phyloP scores from a whole-genome alignment of 2,329 filamentous ascomycete species.

The Amesomyces nigricolor region DNA sequence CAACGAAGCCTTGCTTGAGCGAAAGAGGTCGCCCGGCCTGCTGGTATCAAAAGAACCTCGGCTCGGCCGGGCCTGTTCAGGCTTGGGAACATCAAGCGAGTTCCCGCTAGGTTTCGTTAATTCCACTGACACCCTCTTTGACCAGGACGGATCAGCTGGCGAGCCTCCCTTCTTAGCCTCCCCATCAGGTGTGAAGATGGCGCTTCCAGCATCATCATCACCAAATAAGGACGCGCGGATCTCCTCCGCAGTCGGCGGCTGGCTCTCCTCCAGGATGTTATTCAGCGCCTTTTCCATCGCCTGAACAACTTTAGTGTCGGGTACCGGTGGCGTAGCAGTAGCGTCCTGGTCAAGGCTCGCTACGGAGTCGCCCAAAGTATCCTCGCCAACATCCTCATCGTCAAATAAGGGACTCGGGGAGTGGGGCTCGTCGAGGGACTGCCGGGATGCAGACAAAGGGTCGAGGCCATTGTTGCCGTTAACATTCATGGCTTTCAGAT shows the following conservation, averaged over 20 bases:
- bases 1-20: conserved; percentile 29
- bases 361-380: conserved; percentile 64
- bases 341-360: conserved; percentile 72
- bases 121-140: conserved; percentile 2
- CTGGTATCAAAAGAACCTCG: conserved; percentile 11
- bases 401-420: conserved; percentile 60
- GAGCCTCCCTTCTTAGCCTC: not conserved
- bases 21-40: conserved; percentile 53
- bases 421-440: conserved; percentile 63
- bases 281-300: conserved; percentile 90
- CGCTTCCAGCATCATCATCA: conserved; percentile 42
- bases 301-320: conserved; percentile 76
- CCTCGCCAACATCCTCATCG: conserved; percentile 70
- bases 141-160: not conserved
- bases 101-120: not conserved
- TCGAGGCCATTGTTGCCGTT: conserved; percentile 38
- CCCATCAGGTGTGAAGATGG: conserved; percentile 40
- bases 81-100: conserved; percentile 4
- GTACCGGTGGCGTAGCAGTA: conserved; percentile 45
- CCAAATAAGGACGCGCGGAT: conserved; percentile 63
- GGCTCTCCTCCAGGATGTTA: conserved; percentile 81
- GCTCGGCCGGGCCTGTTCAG: not conserved
- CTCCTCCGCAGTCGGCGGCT: conserved; percentile 57
- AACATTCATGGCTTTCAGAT: conserved; percentile 37
- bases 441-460: conserved; percentile 42